Evolutionary conservation across 2,329 filamentous ascomycete genomes (phyloP), one percentile per base, ranked within the genome.

Genomic region (Karstenula rhodostoma): DNA sequence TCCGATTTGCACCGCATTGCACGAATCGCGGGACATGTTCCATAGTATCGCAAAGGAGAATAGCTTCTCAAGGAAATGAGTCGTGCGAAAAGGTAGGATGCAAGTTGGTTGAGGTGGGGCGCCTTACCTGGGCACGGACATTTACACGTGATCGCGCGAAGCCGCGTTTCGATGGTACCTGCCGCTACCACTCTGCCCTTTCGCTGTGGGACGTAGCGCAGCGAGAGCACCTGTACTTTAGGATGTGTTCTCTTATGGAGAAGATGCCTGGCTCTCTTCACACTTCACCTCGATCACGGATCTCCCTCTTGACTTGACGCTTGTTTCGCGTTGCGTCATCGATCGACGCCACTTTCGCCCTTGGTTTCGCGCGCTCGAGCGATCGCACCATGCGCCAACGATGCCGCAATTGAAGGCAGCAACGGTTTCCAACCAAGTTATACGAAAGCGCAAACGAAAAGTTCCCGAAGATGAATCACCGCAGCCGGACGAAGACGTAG

Each of bases 381-480:
- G 59, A 52, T 58, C 61, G 43, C 29, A 66, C 44, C 51, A 69
- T 69, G 64, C 60, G 33, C 29, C 46, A 52, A 65, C 48, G 19
- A 80, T 80, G 78, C 72, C 72, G 33, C 77, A 73, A 53, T 46
- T 82, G 56, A 80, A 82, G 71, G 80, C 77, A 56, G 79, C 79
- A 19, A 76, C 78, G 8, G 78, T 82, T 12, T 81, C 80, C n/a
- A 74, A 77, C 33, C 79, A 81, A 59, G 70, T 80, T 15, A 72
- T 81, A 29, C 73, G 79, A 17, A 84, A 84, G 67, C 71, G 81
- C 35, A 83, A 83, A 66, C 67, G 71, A 25, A 73, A 77, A 46
- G 50, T 60, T 1, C 60, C 52, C n/a, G 67, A 73, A 7, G 69
- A 71, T 12, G 68, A 74, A 49, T 57, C 60, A 15, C 47, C 48